phyloP scores from a whole-genome alignment of 129 eudicot species.

The Kitagawia praeruptora region DNA sequence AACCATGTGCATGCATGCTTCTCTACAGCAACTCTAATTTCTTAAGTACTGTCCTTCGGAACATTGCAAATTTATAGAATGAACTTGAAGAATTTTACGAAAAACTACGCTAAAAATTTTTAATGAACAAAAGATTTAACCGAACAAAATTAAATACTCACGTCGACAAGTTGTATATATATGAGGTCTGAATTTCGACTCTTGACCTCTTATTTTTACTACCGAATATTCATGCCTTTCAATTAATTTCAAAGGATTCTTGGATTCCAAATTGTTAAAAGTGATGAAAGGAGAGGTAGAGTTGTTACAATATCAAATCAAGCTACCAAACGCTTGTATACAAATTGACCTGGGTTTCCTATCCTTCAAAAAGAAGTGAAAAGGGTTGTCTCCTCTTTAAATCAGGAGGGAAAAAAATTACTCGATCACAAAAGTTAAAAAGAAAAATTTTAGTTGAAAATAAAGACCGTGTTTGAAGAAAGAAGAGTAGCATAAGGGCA shows the following conservation, averaged over 20 bases:
- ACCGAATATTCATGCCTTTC: not conserved
- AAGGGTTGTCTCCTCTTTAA: not conserved
- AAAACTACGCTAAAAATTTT: not conserved
- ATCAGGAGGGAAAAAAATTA: not conserved
- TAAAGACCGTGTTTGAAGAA: not conserved
- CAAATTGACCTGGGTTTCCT: not conserved
- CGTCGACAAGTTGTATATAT: not conserved
- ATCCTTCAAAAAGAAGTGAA: not conserved
- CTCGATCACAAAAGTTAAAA: not conserved
- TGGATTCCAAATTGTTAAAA: not conserved
- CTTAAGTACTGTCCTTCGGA: not conserved
- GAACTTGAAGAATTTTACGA: not conserved
- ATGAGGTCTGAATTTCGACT: not conserved
- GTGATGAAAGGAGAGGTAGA: not conserved
- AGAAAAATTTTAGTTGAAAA: not conserved
- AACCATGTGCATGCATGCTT: not conserved
- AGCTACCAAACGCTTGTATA: not conserved
- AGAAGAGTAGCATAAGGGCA: not conserved
- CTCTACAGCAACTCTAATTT: not conserved
- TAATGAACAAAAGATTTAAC: too few species aligned
- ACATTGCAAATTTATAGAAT: not conserved
- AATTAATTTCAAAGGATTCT: not conserved
- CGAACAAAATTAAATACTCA: not conserved
- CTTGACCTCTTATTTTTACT: not conserved
- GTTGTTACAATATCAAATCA: slow-evolving; percentile 1